Conservation (phyloP, 2,329 filamentous ascomycete species). For the Periconia digitata region DNA sequence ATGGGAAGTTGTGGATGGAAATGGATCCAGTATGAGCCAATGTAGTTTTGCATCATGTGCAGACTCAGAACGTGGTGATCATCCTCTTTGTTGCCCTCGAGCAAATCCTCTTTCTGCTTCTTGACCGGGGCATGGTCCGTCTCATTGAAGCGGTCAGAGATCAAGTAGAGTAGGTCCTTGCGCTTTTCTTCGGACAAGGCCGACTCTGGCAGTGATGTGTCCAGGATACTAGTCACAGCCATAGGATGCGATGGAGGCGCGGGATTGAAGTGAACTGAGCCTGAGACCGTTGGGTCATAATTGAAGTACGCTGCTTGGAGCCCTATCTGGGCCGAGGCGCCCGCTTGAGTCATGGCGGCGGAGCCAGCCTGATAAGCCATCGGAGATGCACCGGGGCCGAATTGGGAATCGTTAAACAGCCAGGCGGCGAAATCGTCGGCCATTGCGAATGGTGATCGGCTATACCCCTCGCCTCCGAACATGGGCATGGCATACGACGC, state of each 20-base stretch:
- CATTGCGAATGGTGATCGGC: conserved; percentile 84
- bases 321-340: conserved; percentile 43
- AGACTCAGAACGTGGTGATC: conserved; percentile 70
- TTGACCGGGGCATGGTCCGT: conserved; percentile 72
- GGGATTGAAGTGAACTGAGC: conserved; percentile 51
- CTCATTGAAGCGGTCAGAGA: conserved; percentile 79
- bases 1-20: conserved; percentile 95
- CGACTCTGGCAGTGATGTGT: conserved; percentile 76
- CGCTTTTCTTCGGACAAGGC: conserved; percentile 86
- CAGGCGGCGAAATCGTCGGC: conserved; percentile 86
- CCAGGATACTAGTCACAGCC: conserved; percentile 83
- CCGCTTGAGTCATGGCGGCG: conserved; percentile 36
- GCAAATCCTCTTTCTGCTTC: conserved; percentile 72
- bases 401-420: conserved; percentile 71
- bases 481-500: conserved; percentile 72
- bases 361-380: conserved; percentile 37
- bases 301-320: conserved; percentile 54
- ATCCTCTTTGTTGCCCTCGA: conserved; percentile 74
- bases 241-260: conserved; percentile 74
- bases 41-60: conserved; percentile 94
- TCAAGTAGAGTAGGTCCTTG: conserved; percentile 78
- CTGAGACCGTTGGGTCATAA: conserved; percentile 52
- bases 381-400: conserved; percentile 43
- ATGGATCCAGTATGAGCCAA: conserved; percentile 85
- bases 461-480: conserved; percentile 81